phyloP scores from a whole-genome alignment of 257 asterid species.

The Lithospermum erythrorhizon region DNA sequence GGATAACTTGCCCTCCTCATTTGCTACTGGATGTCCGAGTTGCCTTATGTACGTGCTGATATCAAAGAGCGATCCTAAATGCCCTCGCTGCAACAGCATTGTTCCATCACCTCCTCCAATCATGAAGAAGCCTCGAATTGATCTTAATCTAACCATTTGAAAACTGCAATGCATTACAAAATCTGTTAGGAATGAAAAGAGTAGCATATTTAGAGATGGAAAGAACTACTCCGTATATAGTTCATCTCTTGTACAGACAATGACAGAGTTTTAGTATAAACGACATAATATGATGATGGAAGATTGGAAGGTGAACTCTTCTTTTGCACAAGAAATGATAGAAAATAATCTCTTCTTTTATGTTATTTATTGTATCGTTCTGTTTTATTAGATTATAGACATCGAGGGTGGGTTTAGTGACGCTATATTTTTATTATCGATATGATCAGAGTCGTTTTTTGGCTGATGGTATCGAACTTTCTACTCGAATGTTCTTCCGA shows the following conservation, averaged over 20 bases:
- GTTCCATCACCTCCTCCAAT: slow-evolving; percentile 41
- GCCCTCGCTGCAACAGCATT: slow-evolving; percentile 55
- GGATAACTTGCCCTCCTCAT: slow-evolving; percentile 31
- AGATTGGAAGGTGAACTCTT: too few species aligned
- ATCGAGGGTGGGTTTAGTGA: too few species aligned
- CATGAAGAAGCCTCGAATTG: slow-evolving; percentile 57
- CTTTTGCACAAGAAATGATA: too few species aligned
- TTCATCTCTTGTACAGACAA: not conserved
- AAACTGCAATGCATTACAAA: not conserved
- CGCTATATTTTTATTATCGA: too few species aligned
- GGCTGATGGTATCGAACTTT: too few species aligned
- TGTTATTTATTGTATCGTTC: not conserved
- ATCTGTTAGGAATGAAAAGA: not conserved
- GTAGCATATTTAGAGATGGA: not conserved
- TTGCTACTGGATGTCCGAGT: slow-evolving; percentile 73
- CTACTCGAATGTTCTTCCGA: too few species aligned
- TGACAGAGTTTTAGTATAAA: not conserved
- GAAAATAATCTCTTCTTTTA: not conserved
- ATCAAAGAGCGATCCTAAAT: slow-evolving; percentile 37
- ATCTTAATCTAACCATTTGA: slow-evolving; percentile 62
- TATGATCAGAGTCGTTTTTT: too few species aligned
- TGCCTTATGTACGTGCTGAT: slow-evolving; percentile 64
- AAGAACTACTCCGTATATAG: not conserved
- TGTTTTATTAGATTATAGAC: too few species aligned
- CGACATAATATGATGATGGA: not conserved